These are phyloP conservation scores for Lentinula aciculospora DNA, from an alignment of 768 basidiomycete species.

Conservation along the genomic window DNA sequence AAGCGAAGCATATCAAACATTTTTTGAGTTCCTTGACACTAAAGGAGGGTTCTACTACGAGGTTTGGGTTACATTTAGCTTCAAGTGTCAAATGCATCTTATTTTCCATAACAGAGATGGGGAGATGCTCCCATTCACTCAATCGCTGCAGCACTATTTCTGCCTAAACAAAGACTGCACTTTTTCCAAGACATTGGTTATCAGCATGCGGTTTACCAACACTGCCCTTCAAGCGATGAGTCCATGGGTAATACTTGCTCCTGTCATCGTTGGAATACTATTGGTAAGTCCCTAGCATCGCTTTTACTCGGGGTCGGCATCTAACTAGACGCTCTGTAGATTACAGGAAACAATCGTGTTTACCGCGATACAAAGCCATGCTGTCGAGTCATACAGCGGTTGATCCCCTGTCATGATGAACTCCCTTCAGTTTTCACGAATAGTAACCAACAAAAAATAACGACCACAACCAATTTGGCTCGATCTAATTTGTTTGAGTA, in stretches of 20 bases:
- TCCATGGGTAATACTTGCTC: background rate
- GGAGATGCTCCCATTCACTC: conserved; percentile 53
- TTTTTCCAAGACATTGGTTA: conserved; percentile 69
- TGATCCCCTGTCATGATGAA: background rate
- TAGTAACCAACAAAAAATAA: background rate
- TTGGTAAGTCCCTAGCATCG: background rate
- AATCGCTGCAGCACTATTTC: conserved; percentile 48
- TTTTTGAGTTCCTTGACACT: conserved; percentile 61
- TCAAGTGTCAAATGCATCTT: too few relatives aligned
- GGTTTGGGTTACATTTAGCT: background rate
- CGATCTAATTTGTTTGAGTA: background rate
- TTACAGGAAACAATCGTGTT: background rate
- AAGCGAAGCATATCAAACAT: conserved; percentile 56
- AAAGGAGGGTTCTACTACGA: conserved; percentile 73
- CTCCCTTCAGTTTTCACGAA: background rate
- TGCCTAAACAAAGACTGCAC: conserved; percentile 49
- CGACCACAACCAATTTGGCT: background rate
- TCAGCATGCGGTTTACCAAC: conserved; percentile 57
- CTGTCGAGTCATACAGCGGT: background rate
- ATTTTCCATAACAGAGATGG: conserved; percentile 14
- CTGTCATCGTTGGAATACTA: background rate
- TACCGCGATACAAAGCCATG: background rate
- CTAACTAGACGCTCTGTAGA: background rate
- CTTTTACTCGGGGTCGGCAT: background rate
- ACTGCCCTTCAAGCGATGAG: conserved; percentile 31